phyloP scores from a whole-genome alignment of 179 eudicot genomes.

The Monotropa hypopitys region DNA sequence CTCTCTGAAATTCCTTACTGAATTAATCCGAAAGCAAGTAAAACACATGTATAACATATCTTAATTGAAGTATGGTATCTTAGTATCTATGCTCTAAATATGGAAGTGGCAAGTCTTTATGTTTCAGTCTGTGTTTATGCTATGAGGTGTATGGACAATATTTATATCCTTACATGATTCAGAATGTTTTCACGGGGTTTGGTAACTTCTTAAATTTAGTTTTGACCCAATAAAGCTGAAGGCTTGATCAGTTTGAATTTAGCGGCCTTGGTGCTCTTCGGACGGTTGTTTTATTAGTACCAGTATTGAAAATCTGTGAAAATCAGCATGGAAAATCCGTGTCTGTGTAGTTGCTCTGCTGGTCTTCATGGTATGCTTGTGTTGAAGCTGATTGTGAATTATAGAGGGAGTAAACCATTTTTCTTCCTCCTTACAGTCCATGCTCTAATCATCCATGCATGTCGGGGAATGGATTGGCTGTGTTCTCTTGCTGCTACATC shows the following conservation, averaged over 20 bases:
- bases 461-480: conserved; percentile 54
- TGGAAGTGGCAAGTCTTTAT: not conserved
- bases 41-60: not conserved
- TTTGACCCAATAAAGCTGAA: not conserved
- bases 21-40: not conserved
- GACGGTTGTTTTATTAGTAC: too few relatives aligned
- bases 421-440: conserved; percentile 19
- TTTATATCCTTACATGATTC: not conserved
- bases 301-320: not conserved
- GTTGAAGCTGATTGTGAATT: not conserved
- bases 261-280: not conserved
- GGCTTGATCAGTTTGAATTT: not conserved
- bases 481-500: conserved; percentile 26
- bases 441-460: conserved; percentile 20
- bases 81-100: not conserved
- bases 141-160: not conserved
- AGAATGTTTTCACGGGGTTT: not conserved
- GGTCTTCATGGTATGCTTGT: not conserved
- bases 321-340: not conserved
- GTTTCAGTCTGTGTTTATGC: not conserved
- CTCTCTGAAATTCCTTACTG: not conserved
- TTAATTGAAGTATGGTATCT: not conserved
- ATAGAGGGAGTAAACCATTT: not conserved
- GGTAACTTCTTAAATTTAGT: not conserved
- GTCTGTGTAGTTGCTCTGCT: not conserved